Evolutionary conservation across 495 filamentous ascomycete species (phyloP).

Genomic region (Penicillium maclennaniae): DNA sequence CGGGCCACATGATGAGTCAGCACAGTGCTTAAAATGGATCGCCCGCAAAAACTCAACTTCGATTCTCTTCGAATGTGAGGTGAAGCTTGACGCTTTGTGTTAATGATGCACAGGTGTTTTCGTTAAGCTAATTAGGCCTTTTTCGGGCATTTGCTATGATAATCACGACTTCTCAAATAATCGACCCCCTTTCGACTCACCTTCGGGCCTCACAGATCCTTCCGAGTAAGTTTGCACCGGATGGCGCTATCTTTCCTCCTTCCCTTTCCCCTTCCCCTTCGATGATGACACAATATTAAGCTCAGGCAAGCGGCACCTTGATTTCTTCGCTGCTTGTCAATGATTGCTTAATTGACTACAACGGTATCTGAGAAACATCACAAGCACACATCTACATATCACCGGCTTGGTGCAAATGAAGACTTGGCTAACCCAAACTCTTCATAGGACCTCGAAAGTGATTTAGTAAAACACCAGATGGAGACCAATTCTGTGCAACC

Average conservation of each 20-base stretch:
- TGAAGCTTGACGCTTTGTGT: conserved; percentile 4
- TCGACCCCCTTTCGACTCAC: not conserved
- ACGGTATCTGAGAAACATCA: conserved; percentile 89
- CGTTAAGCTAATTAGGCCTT: conserved; percentile 3
- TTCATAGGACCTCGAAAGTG: not conserved
- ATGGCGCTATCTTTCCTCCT: conserved; percentile 10
- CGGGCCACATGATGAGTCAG: conserved; percentile 35
- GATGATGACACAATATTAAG: conserved; percentile 46
- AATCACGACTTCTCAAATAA: not conserved
- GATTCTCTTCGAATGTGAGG: conserved; percentile 8
- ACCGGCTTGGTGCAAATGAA: conserved; percentile 6
- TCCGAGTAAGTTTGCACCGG: conserved; percentile 17
- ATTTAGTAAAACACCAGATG: not conserved
- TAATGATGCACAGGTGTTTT: conserved; percentile 13
- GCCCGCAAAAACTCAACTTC: conserved; percentile 23
- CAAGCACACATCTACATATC: conserved; percentile 8
- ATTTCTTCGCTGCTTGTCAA: conserved; percentile 69
- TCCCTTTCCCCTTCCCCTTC: conserved; percentile 14
- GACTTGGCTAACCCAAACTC: conserved; percentile 22
- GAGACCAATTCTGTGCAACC: conserved; percentile 10
- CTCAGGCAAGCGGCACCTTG: conserved; percentile 57
- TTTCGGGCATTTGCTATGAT: not conserved
- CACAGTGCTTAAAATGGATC: conserved; percentile 24
- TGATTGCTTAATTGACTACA: conserved; percentile 86
- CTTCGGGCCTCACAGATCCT: conserved; percentile 2